These are phyloP conservation scores for Pichia sp. DNA, from an alignment of 1,139 yeast genomes.

Conservation along the genomic window DNA sequence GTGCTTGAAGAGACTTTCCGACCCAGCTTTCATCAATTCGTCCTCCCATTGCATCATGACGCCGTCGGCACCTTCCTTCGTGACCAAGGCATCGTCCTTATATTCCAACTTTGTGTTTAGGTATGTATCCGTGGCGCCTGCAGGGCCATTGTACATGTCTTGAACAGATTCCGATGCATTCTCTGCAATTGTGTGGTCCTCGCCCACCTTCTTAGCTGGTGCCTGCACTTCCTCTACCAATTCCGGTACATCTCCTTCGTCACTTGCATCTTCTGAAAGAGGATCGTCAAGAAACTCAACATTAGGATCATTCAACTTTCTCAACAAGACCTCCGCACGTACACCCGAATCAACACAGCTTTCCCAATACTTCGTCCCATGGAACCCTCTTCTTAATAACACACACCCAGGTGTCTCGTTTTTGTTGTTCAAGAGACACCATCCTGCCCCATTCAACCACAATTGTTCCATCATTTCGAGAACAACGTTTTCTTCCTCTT, in stretches of 20 bases:
- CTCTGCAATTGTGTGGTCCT: conserved; percentile 2
- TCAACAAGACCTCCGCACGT: conserved; percentile 75
- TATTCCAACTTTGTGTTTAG: conserved; percentile 66
- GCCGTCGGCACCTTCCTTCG: conserved; percentile 74
- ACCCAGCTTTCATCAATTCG: conserved; percentile 74
- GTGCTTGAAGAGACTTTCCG: conserved; percentile 58
- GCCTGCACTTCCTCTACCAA: conserved; percentile 19
- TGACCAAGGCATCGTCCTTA: conserved; percentile 64
- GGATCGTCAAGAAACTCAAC: conserved; percentile 42
- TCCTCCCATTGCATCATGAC: conserved; percentile 99
- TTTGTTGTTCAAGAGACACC: conserved; percentile 69
- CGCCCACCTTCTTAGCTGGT: conserved; percentile 21
- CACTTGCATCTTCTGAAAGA: conserved; percentile 39
- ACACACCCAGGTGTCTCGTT: conserved; percentile 77
- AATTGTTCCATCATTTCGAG: conserved; percentile 55
- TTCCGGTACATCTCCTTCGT: conserved; percentile 21
- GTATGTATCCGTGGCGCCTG: conserved; percentile 62
- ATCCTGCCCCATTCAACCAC: conserved; percentile 86
- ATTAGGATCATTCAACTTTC: conserved; percentile 64
- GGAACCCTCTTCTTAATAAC: conserved; percentile 47
- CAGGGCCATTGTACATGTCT: conserved; percentile 43
- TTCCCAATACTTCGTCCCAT: conserved; percentile 36
- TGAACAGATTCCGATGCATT: neutral
- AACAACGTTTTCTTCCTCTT: conserved; percentile 48
- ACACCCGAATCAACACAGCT: conserved; percentile 80